Evolutionary conservation across 2,329 filamentous ascomycete genomes (phyloP).

Genomic region (Blastomyces emzantsi): DNA sequence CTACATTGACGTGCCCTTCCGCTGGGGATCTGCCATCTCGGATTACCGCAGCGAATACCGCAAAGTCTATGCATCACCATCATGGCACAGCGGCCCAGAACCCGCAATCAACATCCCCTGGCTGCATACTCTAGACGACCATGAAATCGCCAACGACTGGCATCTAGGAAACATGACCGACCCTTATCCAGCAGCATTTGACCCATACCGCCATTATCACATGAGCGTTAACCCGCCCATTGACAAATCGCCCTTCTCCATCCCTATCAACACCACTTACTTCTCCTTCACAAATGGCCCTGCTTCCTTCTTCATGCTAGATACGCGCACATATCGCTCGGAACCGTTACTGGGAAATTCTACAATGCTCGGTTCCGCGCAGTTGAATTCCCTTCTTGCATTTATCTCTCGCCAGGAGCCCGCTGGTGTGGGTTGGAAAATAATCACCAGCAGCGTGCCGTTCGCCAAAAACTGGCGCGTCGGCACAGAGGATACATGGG

Average conservation of each 20-base stretch:
- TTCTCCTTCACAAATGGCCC: conserved; percentile 86
- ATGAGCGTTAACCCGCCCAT: conserved; percentile 71
- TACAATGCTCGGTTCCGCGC: conserved; percentile 75
- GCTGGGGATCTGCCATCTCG: conserved; percentile 61
- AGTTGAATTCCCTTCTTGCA: conserved; percentile 67
- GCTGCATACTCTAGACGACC: conserved; percentile 95
- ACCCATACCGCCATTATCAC: conserved; percentile 83
- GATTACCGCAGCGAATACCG: conserved; percentile 88
- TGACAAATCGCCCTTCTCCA: conserved; percentile 41
- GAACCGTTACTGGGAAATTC: conserved; percentile 47
- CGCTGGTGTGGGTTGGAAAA: conserved; percentile 79
- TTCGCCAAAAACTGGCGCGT: conserved; percentile 98
- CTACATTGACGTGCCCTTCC: conserved; percentile 65
- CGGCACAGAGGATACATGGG: conserved; percentile 86
- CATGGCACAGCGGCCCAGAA: conserved; percentile 60
- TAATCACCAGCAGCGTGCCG: conserved; percentile 80
- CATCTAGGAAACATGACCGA: conserved; percentile 64
- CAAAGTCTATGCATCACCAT: conserved; percentile 89
- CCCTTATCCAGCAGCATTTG: conserved; percentile 67
- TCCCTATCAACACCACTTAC: conserved; percentile 60
- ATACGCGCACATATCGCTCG: conserved; percentile 79
- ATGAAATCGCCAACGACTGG: conserved; percentile 96
- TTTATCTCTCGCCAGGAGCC: conserved; percentile 68
- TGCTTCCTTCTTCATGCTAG: conserved; percentile 87
- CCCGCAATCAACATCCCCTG: conserved; percentile 63